Conservation (phyloP, 495 filamentous ascomycete genomes). For the Aspergillus steynii region DNA sequence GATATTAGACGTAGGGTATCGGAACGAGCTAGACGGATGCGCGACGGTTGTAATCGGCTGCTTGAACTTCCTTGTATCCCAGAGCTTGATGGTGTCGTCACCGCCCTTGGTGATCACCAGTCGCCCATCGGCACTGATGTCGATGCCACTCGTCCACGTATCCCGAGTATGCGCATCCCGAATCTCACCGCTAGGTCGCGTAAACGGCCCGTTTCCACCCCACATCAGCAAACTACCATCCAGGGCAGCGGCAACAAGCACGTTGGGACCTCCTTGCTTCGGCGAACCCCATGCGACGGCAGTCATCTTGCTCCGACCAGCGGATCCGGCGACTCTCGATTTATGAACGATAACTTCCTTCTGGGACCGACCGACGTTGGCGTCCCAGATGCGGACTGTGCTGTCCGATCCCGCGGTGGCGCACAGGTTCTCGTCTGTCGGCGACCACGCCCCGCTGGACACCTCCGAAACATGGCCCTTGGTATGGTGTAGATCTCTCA, state of each 20-base stretch:
- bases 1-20: conserved; percentile 83
- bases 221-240: conserved; percentile 94
- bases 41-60: conserved; percentile 75
- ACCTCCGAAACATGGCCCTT: conserved; percentile 94
- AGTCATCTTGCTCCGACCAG: conserved; percentile 91
- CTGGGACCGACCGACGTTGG: conserved; percentile 81
- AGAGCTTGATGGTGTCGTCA: conserved; percentile 84
- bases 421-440: conserved; percentile 75
- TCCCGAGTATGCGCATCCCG: conserved; percentile 76
- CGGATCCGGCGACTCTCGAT: conserved; percentile 78
- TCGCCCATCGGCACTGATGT: conserved; percentile 86
- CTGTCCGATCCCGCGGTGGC: conserved; percentile 92
- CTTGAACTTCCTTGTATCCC: conserved; percentile 97
- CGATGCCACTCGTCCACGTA: conserved; percentile 93
- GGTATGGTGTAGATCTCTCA: conserved; percentile 93
- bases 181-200: conserved; percentile 83
- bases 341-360: conserved; percentile 95
- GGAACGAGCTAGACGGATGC: conserved; percentile 77
- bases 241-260: conserved; percentile 83
- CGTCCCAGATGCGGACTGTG: conserved; percentile 94
- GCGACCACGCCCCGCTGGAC: conserved; percentile 84
- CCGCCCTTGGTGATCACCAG: conserved; percentile 87
- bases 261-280: conserved; percentile 69
- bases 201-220: conserved; percentile 82
- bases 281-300: conserved; percentile 85